Base-by-base conservation (phyloP, 2,329 filamentous ascomycete genomes). In the Trichoderma oligosporum region DNA sequence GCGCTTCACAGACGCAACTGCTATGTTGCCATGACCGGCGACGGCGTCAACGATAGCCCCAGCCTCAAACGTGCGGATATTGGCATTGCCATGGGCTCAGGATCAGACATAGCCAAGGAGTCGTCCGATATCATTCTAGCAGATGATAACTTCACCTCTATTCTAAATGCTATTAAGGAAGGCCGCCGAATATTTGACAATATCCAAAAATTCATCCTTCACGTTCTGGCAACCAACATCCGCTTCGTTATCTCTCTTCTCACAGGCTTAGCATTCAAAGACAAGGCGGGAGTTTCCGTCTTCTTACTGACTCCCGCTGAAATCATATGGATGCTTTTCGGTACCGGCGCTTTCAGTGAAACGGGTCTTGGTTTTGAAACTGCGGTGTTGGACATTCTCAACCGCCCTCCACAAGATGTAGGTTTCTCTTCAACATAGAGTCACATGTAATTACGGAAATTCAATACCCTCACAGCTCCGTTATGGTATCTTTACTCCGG, bases 321-420 rank as follows among this genome's bases (percentile, higher is more conserved):
- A 61, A 88, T 89, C 61, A 77, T 90, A 27, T 89, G 85, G 84
- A 85, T 89, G 66, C 85, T 89, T 66, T 86, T 89, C 80, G 81
- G 88, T 51, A 89, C 86, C 0, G 87, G 83, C 49, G 82, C 82
- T 0, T 78, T 89, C 61, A 85, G 85, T 1, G 87, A 88, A 63
- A 88, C 89, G 75, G 87, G 86, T 47, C 76, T 90, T 5, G 87
- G 86, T 3, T 85, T 88, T 71, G 86, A 90, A 69, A 73, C 78
- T 41, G 85, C 86, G 0, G 81, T 82, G 0, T 80, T 84, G 0
- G 86, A 89, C 66, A 84, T 89, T 61, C 81, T 89, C 69, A 69
- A 76, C 35, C 78, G 86, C 0, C 85, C 85, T 5, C 87, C 87
- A 0, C 84, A 87, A 61, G 77, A 79, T 67, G 70, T 83, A 33